Evolutionary conservation across 2,329 filamentous ascomycete species (phyloP), one percentile per base, ranked within the genome.

Genomic region (Sarocladium kiliense): DNA sequence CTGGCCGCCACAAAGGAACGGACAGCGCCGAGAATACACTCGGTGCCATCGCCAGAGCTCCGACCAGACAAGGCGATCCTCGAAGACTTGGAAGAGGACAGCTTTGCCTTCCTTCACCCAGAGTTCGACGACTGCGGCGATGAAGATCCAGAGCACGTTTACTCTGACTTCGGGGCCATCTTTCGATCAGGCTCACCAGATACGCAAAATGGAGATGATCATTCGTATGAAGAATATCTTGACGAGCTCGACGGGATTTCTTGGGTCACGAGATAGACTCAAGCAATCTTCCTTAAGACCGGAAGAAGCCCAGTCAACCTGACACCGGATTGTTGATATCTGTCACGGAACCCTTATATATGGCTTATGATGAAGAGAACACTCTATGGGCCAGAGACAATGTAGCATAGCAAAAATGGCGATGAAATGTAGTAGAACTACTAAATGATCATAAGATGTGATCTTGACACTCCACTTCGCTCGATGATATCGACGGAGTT

Each of bases 231-330:
- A 62, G 78, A 80, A 60, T 80, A 78, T 61, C 69, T 82, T 60
- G 79, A 82, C 59, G 78, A 81, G 57, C 63, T 82, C 57, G 79
- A 82, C 58, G 79, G 78, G 10, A 80, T 82, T 57, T 75, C 76
- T 6, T 80, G 77, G 70, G 66, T 69, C 58, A 53, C 57, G 5
- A 39, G 50, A 27, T 53, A 30, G 25, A 6, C n/a, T n/a, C n/a
- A n/a, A n/a, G n/a, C n/a, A n/a, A n/a, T 10, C 36, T 39, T 39
- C 36, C 18, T 16, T n/a, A 14, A 34, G 30, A n/a, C n/a, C n/a
- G n/a, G n/a, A n/a, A n/a, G n/a, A n/a, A n/a, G n/a, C n/a, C n/a
- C n/a, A n/a, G n/a, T n/a, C n/a, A n/a, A n/a, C n/a, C n/a, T n/a
- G n/a, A n/a, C n/a, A n/a, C n/a, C n/a, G n/a, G n/a, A n/a, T n/a